Conservation (phyloP, 805 yeast species). For the Ogataea philodendri region DNA sequence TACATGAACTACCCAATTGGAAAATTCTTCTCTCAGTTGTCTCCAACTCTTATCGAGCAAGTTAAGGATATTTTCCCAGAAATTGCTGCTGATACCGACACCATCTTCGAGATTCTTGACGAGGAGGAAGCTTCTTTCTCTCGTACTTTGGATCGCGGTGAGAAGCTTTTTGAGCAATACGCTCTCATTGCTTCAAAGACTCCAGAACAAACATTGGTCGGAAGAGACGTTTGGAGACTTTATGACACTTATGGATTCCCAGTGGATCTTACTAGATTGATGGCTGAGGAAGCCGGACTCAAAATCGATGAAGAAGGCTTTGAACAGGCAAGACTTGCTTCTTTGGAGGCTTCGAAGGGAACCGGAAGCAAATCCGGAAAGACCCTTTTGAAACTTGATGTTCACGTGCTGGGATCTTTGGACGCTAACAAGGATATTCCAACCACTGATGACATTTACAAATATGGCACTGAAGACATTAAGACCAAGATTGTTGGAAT, state of each 20-base stretch:
- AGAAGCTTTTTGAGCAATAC: constrained; percentile 90
- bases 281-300: constrained; percentile 98
- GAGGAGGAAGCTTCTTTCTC: constrained; percentile 97
- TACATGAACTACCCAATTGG: constrained; percentile 96
- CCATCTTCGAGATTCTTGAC: constrained; percentile 83
- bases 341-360: constrained; percentile 94
- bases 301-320: constrained; percentile 90
- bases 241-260: constrained; percentile 99
- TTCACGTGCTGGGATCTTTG: constrained; percentile 79
- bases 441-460: constrained; percentile 79
- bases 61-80: constrained; percentile 91
- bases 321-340: constrained; percentile 83
- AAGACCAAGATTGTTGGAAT: constrained; percentile 70
- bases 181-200: constrained; percentile 78
- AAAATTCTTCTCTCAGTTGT: constrained; percentile 84
- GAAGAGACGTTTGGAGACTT: constrained; percentile 96
- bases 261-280: constrained; percentile 92
- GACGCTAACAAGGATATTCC: constrained; percentile 58
- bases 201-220: constrained; percentile 74
- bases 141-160: constrained; percentile 96
- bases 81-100: constrained; percentile 63
- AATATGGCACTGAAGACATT: constrained; percentile 71
- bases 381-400: constrained; percentile 76
- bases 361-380: constrained; percentile 58
- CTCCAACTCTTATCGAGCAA: constrained; percentile 90